A percentile compares a stretch with the other conserved stretches of the same genome.
Conservation (phyloP, 2,329 filamentous ascomycete species). For the Diaporthe eres region DNA sequence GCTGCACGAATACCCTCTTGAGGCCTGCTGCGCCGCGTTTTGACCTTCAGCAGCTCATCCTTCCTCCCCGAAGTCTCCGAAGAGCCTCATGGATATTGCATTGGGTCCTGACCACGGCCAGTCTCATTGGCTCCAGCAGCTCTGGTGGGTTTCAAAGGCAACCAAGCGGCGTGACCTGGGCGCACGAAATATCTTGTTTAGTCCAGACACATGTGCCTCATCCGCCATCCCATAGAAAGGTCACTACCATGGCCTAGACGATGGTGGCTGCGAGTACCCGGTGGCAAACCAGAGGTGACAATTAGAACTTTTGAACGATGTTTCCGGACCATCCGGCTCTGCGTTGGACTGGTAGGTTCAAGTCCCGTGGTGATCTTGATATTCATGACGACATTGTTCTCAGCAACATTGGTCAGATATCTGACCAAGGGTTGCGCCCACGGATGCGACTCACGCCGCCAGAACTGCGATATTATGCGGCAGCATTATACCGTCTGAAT, state of each 20-base stretch:
- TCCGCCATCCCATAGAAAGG: not conserved
- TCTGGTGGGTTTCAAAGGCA: conserved; percentile 5
- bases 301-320: not conserved
- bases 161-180: not conserved
- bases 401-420: not conserved
- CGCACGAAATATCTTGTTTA: not conserved
- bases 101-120: not conserved
- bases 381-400: not conserved
- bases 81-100: conserved; percentile 1
- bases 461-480: not conserved
- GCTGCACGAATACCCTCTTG: not conserved
- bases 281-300: not conserved
- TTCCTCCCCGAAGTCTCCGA: not conserved
- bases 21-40: not conserved
- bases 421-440: not conserved
- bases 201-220: not conserved
- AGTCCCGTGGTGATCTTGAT: not conserved
- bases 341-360: not conserved
- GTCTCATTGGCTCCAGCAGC: conserved; percentile 2
- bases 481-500: not conserved
- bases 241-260: not conserved
- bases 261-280: not conserved
- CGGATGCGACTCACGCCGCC: not conserved
- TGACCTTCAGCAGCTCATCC: conserved; percentile 2
- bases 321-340: not conserved